These are phyloP conservation scores for Maudiozyma bulderi DNA, from an alignment of 805 yeast genomes.

Conservation along the genomic window DNA sequence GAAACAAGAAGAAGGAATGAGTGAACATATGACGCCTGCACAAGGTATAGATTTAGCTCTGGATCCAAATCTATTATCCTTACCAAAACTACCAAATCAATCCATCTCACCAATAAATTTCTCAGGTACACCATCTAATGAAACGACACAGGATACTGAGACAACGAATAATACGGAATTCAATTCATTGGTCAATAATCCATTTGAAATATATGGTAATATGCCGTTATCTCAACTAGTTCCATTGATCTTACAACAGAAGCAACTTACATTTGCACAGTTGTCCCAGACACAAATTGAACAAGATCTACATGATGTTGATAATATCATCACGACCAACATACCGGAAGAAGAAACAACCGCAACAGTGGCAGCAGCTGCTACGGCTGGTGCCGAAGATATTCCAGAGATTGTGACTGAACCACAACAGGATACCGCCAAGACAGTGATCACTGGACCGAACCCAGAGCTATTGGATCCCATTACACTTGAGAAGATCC, in stretches of 20 bases:
- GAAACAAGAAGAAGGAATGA: too few species aligned
- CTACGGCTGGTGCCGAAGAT: neutral
- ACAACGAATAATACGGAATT: constrained; percentile 3
- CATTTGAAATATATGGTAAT: constrained; percentile 25
- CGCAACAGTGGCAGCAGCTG: neutral
- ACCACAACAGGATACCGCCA: neutral
- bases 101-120: neutral
- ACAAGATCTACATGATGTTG: neutral
- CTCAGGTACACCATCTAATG: neutral
- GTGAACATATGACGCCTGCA: too few species aligned
- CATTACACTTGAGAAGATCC: constrained; percentile 28
- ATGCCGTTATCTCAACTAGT: constrained; percentile 46
- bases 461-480: neutral
- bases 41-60: constrained; percentile 24
- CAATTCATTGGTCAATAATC: constrained; percentile 18
- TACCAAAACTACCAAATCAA: constrained; percentile 7
- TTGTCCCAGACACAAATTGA: constrained; percentile 4
- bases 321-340: neutral
- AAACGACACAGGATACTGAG: neutral
- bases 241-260: constrained; percentile 41
- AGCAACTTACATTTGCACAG: constrained; percentile 7
- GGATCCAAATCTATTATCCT: constrained; percentile 26
- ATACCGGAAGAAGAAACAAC: neutral
- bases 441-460: neutral
- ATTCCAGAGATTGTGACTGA: neutral